Evolutionary conservation across 768 basidiomycete genomes (phyloP), one percentile per base, ranked within the genome.

Genomic region (Trichaptum fuscoviolaceum): DNA sequence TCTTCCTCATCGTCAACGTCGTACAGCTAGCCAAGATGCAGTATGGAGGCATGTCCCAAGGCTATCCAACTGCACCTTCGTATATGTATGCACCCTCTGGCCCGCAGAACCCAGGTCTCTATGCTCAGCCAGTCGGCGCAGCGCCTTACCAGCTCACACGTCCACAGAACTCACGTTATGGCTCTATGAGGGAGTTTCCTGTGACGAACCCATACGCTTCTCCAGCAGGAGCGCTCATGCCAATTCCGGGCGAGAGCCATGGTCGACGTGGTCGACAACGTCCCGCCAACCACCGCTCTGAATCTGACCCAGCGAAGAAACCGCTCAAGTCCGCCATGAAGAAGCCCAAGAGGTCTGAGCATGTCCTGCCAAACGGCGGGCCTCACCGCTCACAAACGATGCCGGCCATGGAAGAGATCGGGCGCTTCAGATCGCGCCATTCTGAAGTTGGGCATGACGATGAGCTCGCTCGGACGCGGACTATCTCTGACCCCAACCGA

Each of bases 291-390:
- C 12, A 52, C 42, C 42, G 42, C 42, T 12, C 42, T 15, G 42
- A 52, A 15, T 52, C 42, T 52, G 42, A 52, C 10, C 42, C 42
- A 20, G 42, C 42, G 42, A 52, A 52, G 10, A 52, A 12, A 12
- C 82, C 76, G 15, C 77, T 86, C 57, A 89, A 82, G 75, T 83
- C 89, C 35, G 87, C 86, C 0, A 74, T 89, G 73, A 89, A 85
- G 74, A 86, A 83, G 72, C 71, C 78, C 23, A 73, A 73, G 17
- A 52, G 42, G 42, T 52, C 42, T 20, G 42, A 52, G 42, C 42
- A 52, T 52, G 42, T 12, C 72, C 71, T 5, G 64, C 64, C 20
- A 66, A 71, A 15, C 63, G 74, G 23, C 26, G 26, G 23, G 70
- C 67, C 67, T 64, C 75, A 66, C 67, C 76, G 69, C 23, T 64